Conservation (phyloP, 139 green algal species). For the Haematococcus lacustris region DNA sequence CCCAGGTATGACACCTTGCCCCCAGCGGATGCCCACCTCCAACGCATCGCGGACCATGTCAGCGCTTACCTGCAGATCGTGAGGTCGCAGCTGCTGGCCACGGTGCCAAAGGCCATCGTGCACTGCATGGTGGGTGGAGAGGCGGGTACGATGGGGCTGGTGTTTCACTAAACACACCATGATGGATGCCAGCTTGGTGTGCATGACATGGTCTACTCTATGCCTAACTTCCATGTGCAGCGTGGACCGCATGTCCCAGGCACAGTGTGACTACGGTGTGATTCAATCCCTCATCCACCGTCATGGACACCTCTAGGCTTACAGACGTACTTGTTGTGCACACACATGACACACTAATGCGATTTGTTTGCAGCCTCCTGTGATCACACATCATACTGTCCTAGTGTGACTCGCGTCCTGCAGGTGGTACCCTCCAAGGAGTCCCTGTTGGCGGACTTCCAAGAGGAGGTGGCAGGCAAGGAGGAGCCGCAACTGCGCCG, state of each 20-base stretch:
- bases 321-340: background rate
- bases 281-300: background rate
- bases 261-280: background rate
- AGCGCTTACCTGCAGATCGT: slow-evolving; percentile 86
- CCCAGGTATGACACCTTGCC: slow-evolving; percentile 32
- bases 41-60: slow-evolving; percentile 73
- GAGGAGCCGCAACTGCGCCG: slow-evolving; percentile 65
- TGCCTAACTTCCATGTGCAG: background rate
- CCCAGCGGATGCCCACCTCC: slow-evolving; percentile 50
- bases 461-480: slow-evolving; percentile 64
- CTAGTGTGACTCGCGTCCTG: background rate
- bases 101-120: slow-evolving; percentile 87
- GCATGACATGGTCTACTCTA: background rate
- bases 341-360: background rate
- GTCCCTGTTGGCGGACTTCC: slow-evolving; percentile 60
- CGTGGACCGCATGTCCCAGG: background rate
- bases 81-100: slow-evolving; percentile 77
- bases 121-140: slow-evolving; percentile 64
- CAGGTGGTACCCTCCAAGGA: slow-evolving; percentile 65
- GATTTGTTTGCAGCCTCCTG: background rate
- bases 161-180: background rate
- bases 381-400: background rate
- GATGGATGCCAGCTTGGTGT: background rate
- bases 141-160: background rate
- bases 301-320: too few relatives aligned